Base-by-base conservation (phyloP, 345 rosid genomes). In the Mercurialis annua region DNA sequence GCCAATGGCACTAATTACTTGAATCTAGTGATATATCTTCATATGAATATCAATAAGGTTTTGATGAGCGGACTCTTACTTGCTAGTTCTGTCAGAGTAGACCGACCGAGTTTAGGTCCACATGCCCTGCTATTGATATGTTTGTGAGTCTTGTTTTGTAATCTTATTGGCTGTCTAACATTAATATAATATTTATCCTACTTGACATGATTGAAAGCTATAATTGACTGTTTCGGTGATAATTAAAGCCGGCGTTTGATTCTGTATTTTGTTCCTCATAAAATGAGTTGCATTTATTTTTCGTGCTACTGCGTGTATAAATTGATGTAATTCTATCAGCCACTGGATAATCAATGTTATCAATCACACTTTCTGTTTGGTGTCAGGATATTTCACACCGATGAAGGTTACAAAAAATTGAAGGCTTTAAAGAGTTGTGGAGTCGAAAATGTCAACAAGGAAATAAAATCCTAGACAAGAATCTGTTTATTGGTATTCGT, bases 331-430 rank as follows among this genome's bases (percentile, higher is more conserved):
- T 48, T 51, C 27, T 56, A 24, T 61, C 44, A 21, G 44, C 33
- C 21, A 29, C 38, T n/a, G 47, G 31, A 2, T 26, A 42, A 20
- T 48, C 20, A 27, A 23, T 56, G 49, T 67, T 43, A 3, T 9
- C 40, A 36, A 40, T 9, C 33, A 7, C 9, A 20, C 29, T 34
- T 16, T 58, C 46, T 9, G 30, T 33, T 46, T 69, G 43, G 63
- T 68, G 52, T 54, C 86, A 94, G 99, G 99, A 72, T 94, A 77
- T 94, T 91, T 57, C 97, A 97, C 29, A 94, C 98, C 0, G 99
- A 94, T 71, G 87, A 82, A 73, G 96, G 99, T 72, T 94, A 86
- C 80, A 87, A 93, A 77, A 94, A 86, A 81, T 72, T 89, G 81
- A 85, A 89, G 81, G 87, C 86, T 2, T 68, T 89, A 73, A 89